Base-by-base conservation (phyloP, 2,329 filamentous ascomycete genomes). In the Colletotrichum orchidophilum region DNA sequence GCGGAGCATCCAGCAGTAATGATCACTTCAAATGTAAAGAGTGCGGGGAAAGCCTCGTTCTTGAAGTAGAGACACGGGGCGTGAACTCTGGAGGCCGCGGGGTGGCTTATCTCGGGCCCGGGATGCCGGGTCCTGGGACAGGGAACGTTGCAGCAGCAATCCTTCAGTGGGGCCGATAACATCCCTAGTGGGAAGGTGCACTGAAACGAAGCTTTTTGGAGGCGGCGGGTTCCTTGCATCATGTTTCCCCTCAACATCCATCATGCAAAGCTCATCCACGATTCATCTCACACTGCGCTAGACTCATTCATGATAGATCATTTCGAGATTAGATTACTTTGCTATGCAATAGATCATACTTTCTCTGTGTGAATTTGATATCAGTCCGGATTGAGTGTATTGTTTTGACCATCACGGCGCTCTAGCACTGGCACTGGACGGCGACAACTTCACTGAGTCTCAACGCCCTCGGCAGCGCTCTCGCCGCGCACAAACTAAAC, bases 31-130 rank as follows among this genome's bases (percentile, higher is more conserved):
- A n/a, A 21, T 46, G 24, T 21, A 42, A 31, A 52, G 29, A 64
- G 55, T 67, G 68, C 57, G 63, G 57, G 57, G 57, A 27, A 71
- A 35, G 13, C 13, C 35, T 62, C 52, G 52, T 24, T 35, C 27
- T 67, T 71, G 55, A 67, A 57, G 52, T 49, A 33, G 50, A 39
- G 68, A 61, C 49, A 55, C 55, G 55, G 46, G 27, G 42, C 7
- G 13, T 31, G 53, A 46, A 26, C 52, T 50, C 53, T 35, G 15
- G 27, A 35, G 33, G 21, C 59, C 55, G 67, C 63, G 63, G 57
- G 57, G 52, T 58, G 61, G 61, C 67, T 71, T 71, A 67, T 61
- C 58, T 71, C 63, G 68, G 62, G 35, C 26, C 68, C 63, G 35
- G 50, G 29, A 42, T 24, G 15, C 68, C 52, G 68, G 63, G 39